A percentile compares a stretch with the other conserved stretches of the same genome.
Evolutionary conservation across 108 stramenopile species (phyloP).

Genomic region (Skeletonema marinoi): DNA sequence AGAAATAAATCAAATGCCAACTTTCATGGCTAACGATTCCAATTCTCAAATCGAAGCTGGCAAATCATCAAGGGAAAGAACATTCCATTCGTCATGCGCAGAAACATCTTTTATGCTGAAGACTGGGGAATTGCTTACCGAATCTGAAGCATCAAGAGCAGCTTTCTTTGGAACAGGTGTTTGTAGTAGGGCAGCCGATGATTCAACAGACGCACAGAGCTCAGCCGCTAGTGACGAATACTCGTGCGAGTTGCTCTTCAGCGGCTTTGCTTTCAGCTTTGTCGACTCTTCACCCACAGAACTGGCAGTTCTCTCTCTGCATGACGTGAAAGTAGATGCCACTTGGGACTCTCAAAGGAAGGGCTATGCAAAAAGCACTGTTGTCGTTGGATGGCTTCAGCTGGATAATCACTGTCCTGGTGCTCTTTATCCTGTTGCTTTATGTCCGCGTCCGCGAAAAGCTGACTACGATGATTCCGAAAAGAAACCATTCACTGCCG

Average conservation of each 20-base stretch:
- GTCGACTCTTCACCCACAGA: conserved; percentile 73
- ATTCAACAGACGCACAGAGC: background rate
- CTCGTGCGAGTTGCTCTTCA: conserved; percentile 52
- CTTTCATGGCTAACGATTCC: background rate
- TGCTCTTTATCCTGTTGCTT: conserved; percentile 75
- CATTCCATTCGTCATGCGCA: conserved; percentile 11
- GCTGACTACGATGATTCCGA: background rate
- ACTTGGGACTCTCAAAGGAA: conserved; percentile 64
- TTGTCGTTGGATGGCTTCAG: conserved; percentile 73
- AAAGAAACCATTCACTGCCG: conserved; percentile 4
- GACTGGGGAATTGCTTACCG: conserved; percentile 34
- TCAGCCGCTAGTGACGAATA: conserved; percentile 32
- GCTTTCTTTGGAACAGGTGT: conserved; percentile 42
- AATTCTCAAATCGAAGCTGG: background rate
- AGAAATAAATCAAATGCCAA: conserved; percentile 23
- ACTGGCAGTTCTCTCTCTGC: conserved; percentile 58
- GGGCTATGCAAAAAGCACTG: conserved; percentile 42
- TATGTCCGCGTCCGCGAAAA: conserved; percentile 38
- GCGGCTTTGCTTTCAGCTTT: conserved; percentile 67
- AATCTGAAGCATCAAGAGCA: conserved; percentile 41
- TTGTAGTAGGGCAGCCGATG: background rate
- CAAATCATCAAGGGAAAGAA: background rate
- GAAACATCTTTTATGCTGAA: conserved; percentile 21
- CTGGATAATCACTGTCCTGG: conserved; percentile 80
- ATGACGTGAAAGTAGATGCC: conserved; percentile 56